Evolutionary conservation across 2,329 filamentous ascomycete genomes (phyloP).

Genomic region (Didymella pomorum): DNA sequence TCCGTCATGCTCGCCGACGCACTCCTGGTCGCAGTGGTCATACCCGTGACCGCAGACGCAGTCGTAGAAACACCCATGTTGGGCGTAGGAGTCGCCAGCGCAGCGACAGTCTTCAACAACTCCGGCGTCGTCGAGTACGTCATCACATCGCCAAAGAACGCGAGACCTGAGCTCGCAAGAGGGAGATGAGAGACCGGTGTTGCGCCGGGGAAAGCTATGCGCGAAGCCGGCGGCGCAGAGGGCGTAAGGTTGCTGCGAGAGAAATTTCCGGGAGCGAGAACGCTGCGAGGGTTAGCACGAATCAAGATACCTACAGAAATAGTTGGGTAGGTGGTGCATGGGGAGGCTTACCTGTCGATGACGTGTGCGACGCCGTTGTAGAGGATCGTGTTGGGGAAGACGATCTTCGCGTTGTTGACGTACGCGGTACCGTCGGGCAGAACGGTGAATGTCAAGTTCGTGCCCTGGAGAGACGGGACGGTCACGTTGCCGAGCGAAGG

Average conservation of each 20-base stretch:
- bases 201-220: constrained; percentile 35
- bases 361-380: constrained; percentile 40
- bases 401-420: constrained; percentile 38
- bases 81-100: constrained; percentile 27
- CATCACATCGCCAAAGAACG: constrained; percentile 34
- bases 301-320: no score
- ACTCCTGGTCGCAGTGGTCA: constrained; percentile 9
- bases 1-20: constrained; percentile 2
- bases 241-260: constrained; percentile 29
- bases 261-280: constrained; percentile 28
- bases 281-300: constrained; percentile 18
- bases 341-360: constrained; percentile 30
- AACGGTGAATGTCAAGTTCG: constrained; percentile 35
- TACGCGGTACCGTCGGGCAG: constrained; percentile 34
- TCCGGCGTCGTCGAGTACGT: constrained; percentile 36
- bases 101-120: constrained; percentile 35
- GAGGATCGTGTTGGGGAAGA: constrained; percentile 35
- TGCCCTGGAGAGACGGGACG: constrained; percentile 32
- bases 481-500: constrained; percentile 37
- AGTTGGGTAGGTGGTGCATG: no score
- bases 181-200: constrained; percentile 27
- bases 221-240: constrained; percentile 25
- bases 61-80: constrained; percentile 10
- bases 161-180: constrained; percentile 26
- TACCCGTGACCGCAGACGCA: constrained; percentile 5